phyloP scores from a whole-genome alignment of 371 early-diverging fungal species.

The Mucor ambiguus region DNA sequence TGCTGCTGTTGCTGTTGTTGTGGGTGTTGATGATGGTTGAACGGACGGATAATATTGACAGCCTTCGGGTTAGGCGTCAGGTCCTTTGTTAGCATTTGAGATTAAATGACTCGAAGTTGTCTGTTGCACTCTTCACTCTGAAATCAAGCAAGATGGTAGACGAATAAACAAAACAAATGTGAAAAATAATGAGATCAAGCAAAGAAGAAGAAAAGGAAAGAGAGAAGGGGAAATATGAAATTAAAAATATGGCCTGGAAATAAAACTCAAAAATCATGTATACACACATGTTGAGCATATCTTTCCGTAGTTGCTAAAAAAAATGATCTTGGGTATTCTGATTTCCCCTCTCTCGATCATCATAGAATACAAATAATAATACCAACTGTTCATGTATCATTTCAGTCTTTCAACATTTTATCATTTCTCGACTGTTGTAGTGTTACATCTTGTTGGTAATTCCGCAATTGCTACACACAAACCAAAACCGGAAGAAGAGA shows the following conservation, averaged over 20 bases:
- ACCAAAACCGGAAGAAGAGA: not conserved
- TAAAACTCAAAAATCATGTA: not conserved
- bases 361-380: not conserved
- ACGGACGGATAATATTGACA: conserved; percentile 28
- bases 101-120: not conserved
- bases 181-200: not conserved
- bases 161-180: not conserved
- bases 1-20: conserved; percentile 7
- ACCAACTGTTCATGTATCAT: not conserved
- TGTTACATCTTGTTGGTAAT: not conserved
- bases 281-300: not conserved
- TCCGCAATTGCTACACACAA: not conserved
- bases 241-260: not conserved
- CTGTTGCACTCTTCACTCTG: not conserved
- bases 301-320: not conserved
- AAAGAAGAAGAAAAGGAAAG: not conserved
- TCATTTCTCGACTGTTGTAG: not conserved
- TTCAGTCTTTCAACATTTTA: not conserved
- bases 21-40: not conserved
- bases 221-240: conserved; percentile 5
- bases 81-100: conserved; percentile 23
- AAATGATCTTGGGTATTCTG: not conserved
- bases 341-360: not conserved
- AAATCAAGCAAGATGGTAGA: not conserved
- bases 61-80: conserved; percentile 28